Conservation (phyloP, 1,139 yeast species). For the Blastobotrys malaysiensis region DNA sequence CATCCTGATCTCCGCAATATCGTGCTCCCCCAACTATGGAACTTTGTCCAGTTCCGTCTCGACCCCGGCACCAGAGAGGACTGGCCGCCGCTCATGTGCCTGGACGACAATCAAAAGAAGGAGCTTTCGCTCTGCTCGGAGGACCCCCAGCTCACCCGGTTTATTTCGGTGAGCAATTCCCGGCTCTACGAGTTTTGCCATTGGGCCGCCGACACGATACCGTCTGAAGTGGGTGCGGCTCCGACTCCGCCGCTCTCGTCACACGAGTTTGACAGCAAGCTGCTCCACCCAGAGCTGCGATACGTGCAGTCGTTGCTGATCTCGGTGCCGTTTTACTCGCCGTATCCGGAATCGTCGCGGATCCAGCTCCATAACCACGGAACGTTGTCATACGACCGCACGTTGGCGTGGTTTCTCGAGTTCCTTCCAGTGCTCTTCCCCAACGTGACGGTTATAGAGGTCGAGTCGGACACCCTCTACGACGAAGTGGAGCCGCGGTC, state of each 20-base stretch:
- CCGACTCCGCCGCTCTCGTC: not conserved
- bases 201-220: not conserved
- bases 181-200: slow-evolving; percentile 10
- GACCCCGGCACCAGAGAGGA: slow-evolving; percentile 9
- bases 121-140: slow-evolving; percentile 9
- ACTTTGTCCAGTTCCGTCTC: slow-evolving; percentile 7
- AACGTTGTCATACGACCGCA: slow-evolving; percentile 8
- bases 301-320: slow-evolving; percentile 7
- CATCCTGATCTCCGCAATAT: slow-evolving; percentile 4
- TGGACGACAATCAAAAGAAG: slow-evolving; percentile 9
- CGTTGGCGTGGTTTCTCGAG: slow-evolving; percentile 10
- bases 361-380: not conserved
- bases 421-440: slow-evolving; percentile 3
- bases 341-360: slow-evolving; percentile 3
- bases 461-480: slow-evolving; percentile 11
- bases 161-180: slow-evolving; percentile 1
- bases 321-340: slow-evolving; percentile 10
- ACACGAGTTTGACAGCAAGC: not conserved
- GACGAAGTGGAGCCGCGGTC: slow-evolving; percentile 4
- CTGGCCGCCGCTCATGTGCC: slow-evolving; percentile 12
- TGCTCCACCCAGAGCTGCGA: slow-evolving; percentile 1
- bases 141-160: slow-evolving; percentile 4
- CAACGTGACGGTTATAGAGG: slow-evolving; percentile 7
- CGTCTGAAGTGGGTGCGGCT: not conserved
- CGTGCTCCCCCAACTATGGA: slow-evolving; percentile 7